Conservation (phyloP, 768 basidiomycete genomes). For the Lentinula guzmanii region DNA sequence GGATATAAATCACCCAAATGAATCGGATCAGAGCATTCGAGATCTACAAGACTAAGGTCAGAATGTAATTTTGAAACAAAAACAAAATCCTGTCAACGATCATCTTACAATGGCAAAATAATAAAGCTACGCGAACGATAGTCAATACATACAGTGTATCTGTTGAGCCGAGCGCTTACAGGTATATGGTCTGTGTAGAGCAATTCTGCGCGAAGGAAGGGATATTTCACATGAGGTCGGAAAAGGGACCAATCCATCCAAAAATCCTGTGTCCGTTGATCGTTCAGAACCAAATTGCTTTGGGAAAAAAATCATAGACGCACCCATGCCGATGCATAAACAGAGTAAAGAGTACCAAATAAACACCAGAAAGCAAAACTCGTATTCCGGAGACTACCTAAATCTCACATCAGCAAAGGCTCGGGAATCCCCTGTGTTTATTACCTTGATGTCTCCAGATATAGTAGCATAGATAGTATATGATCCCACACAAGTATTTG, state of each 20-base stretch:
- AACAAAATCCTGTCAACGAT: neutral
- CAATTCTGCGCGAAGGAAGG: constrained; percentile 67
- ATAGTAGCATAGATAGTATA: constrained; percentile 63
- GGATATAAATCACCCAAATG: constrained; percentile 77
- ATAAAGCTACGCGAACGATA: constrained; percentile 45
- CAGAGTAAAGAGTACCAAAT: constrained; percentile 52
- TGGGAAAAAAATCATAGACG: constrained; percentile 13
- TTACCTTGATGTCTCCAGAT: constrained; percentile 69
- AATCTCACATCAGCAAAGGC: neutral
- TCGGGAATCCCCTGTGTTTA: neutral
- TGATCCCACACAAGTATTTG: constrained; percentile 70
- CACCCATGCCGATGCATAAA: constrained; percentile 80
- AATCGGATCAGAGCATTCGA: constrained; percentile 75
- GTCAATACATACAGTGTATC: neutral
- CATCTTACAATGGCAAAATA: constrained; percentile 66
- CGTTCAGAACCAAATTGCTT: neutral
- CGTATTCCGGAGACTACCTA: constrained; percentile 32
- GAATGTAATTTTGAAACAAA: neutral
- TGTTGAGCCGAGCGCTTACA: constrained; percentile 29
- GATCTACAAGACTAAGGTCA: constrained; percentile 33
- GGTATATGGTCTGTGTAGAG: constrained; percentile 60
- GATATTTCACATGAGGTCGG: constrained; percentile 45
- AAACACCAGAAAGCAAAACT: constrained; percentile 68
- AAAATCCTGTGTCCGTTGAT: constrained; percentile 49
- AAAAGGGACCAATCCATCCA: constrained; percentile 91